Percentiles rank a stretch among this genome's conserved stretches.
Evolutionary conservation across 1,139 yeast species (phyloP).

Genomic region (Yamadazyma atlantica): DNA sequence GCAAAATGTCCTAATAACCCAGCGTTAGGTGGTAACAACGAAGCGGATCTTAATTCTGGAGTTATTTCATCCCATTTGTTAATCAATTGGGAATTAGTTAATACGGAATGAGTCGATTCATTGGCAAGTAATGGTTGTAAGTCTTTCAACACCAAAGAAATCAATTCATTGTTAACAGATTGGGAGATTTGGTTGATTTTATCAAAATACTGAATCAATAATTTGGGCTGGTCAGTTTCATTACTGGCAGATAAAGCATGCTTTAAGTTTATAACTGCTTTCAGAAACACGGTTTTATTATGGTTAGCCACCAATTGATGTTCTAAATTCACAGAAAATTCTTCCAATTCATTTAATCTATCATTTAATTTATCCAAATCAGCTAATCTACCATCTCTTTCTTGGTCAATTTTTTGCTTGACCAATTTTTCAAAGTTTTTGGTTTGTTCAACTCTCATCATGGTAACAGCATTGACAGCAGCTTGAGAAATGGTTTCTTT

Average conservation of each 20-base stretch:
- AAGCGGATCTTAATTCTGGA: constrained; percentile 87
- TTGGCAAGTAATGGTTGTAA: constrained; percentile 44
- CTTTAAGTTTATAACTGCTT: constrained; percentile 55
- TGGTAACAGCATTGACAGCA: constrained; percentile 73
- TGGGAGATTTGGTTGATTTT: constrained; percentile 44
- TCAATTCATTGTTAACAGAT: constrained; percentile 43
- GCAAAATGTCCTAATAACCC: constrained; percentile 91
- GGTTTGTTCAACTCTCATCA: constrained; percentile 71
- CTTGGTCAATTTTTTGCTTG: constrained; percentile 65
- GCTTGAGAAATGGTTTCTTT: constrained; percentile 68
- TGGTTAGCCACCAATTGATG: constrained; percentile 55
- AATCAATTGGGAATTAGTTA: constrained; percentile 65
- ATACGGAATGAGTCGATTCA: constrained; percentile 58
- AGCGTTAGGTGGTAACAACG: constrained; percentile 90
- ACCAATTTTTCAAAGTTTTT: constrained; percentile 68
- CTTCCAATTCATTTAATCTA: constrained; percentile 59
- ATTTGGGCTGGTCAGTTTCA: constrained; percentile 29
- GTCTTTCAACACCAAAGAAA: constrained; percentile 36
- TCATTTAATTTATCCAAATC: constrained; percentile 60
- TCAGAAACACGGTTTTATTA: constrained; percentile 55
- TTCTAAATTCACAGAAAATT: constrained; percentile 59
- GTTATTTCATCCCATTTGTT: constrained; percentile 72
- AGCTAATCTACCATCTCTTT: constrained; percentile 79
- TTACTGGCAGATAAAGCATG: constrained; percentile 37
- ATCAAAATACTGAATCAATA: constrained; percentile 45